Evolutionary conservation across 345 rosid genomes (phyloP), one percentile per base, ranked within the genome.

Genomic region (Odontarrhena argentea): DNA sequence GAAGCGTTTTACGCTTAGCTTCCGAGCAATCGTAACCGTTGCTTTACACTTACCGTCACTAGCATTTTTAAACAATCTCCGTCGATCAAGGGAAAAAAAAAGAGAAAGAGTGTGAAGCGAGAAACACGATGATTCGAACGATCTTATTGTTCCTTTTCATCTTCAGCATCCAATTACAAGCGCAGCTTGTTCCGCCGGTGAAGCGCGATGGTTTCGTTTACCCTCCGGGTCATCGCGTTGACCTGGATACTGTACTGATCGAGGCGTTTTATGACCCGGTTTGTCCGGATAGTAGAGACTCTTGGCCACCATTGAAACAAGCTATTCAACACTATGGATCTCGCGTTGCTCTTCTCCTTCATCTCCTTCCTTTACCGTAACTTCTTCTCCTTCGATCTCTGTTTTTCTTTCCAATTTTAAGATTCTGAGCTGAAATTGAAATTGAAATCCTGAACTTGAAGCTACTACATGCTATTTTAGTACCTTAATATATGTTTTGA

Each of bases 341-440:
- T 69, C 71, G 57, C 2, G 75, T 69, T 69, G 3, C 57, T 0
- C 55, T 75, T 69, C 35, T 69, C 24, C 61, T 75, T 30, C 78
- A 75, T 6, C 75, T 75, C 45, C 71, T 69, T 45, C 78, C 78
- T 42, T 44, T 75, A 69, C 78, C 78, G 78, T 75, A 3, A 75
- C 75, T 63, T 12, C 25, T 63, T 61, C 26, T 26, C 22, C 32
- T 7, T 1, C 0, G 18, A 7, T 9, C 28, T 52, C 45, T 12
- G 46, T 13, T 12, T 64, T 50, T 52, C 9, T 1, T 51, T 34
- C 41, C 41, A 18, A 55, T 35, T 62, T 46, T 18, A 18, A 18
- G 22, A 18, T 18, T 30, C 24, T 24, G 15, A 67, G 24, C 60
- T 38, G 7, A 9, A 32, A 43, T 50, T 26, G 45, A 50, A 45